These are phyloP conservation scores for Hordeum marinum DNA, from an alignment of 176 grass and related monocot genomes.

Conservation along the genomic window DNA sequence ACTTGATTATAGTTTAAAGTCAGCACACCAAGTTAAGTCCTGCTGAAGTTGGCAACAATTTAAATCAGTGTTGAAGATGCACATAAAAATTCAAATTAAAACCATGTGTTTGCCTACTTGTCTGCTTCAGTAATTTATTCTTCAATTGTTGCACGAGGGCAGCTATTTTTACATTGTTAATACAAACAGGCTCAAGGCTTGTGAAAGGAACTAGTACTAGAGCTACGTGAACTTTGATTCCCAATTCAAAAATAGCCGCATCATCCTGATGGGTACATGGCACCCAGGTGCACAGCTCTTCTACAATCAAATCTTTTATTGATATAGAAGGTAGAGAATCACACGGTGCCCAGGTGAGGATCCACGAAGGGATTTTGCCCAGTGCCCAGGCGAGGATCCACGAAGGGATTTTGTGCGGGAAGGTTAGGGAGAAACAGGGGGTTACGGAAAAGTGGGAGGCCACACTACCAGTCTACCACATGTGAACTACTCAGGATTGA, in stretches of 20 bases:
- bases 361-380: too few relatives aligned
- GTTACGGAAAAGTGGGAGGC: too few relatives aligned
- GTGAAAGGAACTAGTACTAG: not conserved
- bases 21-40: too few relatives aligned
- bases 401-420: too few relatives aligned
- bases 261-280: not conserved
- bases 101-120: not conserved
- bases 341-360: too few relatives aligned
- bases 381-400: too few relatives aligned
- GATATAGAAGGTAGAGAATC: too few relatives aligned
- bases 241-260: not conserved
- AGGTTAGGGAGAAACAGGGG: too few relatives aligned
- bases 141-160: not conserved
- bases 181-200: not conserved
- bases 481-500: too few relatives aligned
- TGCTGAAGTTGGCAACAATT: not conserved
- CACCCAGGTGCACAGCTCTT: not conserved
- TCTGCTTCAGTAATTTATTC: not conserved
- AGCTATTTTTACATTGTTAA: not conserved
- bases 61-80: not conserved
- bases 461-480: too few relatives aligned
- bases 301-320: too few relatives aligned
- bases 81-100: not conserved
- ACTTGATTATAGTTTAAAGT: not conserved
- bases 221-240: not conserved